Evolutionary conservation across 768 basidiomycete species (phyloP), one percentile per base, ranked within the genome.

Genomic region (Albatrellus ellisii): DNA sequence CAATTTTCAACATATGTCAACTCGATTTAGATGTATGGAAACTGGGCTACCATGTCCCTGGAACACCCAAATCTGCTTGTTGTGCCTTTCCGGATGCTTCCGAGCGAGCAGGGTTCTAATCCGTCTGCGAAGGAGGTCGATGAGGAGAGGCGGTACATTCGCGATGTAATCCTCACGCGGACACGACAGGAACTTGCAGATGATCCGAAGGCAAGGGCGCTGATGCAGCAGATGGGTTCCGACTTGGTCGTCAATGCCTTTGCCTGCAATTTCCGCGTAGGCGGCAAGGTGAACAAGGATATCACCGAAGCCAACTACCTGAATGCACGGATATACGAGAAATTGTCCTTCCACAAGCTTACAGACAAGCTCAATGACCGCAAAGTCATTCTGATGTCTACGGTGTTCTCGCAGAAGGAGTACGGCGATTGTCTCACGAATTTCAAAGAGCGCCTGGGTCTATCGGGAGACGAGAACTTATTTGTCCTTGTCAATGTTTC

Each of bases 181-280:
- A 26, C 47, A 3, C 47, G 44, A 27, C 31, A 48, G 31, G 41
- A 45, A 26, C 41, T 50, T 20, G 40, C 49, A 6, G 41, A 39
- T 7, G 44, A 51, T 26, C 44, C 44, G 10, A 32, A 20, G 22
- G 50, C 44, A 2, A 27, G 39, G 9, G 35, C 39, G 3, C 36
- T 51, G 4, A 39, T 51, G 41, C 44, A 45, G 22, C 41, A 41
- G 24, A 43, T 51, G 39, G 47, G 48, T 4, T 46, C 50, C 8
- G 69, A 70, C 46, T 59, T 70, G 42, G 58, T 54, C 39, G 66
- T 71, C 55, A 68, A 69, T 43, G 56, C 61, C 2, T 70, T 70
- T 42, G 58, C 62, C 2, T 61, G 60, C 54, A 69, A 70, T 54
- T 68, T 69, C 56, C 54, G 57, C 15, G 43, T 59, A 35, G 51